A percentile compares a stretch with the other conserved stretches of the same genome.
phyloP scores from a whole-genome alignment of 768 basidiomycete species.

The Kwoniella botswanensis region DNA sequence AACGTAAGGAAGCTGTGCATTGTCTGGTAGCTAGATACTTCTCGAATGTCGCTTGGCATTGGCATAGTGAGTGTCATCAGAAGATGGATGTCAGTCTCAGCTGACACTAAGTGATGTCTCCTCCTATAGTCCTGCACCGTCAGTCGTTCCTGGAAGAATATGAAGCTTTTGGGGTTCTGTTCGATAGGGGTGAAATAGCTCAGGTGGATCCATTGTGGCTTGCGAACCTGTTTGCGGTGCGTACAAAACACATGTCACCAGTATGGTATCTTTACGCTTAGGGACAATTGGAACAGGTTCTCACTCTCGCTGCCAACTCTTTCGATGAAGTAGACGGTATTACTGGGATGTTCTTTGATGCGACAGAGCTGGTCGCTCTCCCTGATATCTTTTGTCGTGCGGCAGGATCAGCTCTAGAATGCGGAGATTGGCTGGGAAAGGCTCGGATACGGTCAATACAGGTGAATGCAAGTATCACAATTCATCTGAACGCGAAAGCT shows the following conservation, averaged over 20 bases:
- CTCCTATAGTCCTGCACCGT: slow-evolving; percentile 7
- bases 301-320: slow-evolving; percentile 6
- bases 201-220: slow-evolving; percentile 15
- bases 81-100: no score
- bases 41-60: slow-evolving; percentile 18
- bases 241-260: neutral
- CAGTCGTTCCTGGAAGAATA: slow-evolving; percentile 7
- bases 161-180: slow-evolving; percentile 4
- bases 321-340: neutral
- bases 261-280: neutral
- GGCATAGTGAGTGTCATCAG: slow-evolving; percentile 1
- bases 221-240: slow-evolving; percentile 2
- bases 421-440: slow-evolving; percentile 14
- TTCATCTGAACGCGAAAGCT: neutral
- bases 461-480: neutral
- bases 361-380: neutral
- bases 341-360: neutral
- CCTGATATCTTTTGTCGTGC: neutral
- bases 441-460: slow-evolving; percentile 7
- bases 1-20: slow-evolving; percentile 1
- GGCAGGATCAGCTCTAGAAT: neutral
- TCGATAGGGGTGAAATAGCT: neutral
- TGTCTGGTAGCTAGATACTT: slow-evolving; percentile 7
- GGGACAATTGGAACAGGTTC: neutral
- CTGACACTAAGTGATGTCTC: neutral